Base-by-base conservation (phyloP, 257 asterid genomes). In the Gentiana straminea region DNA sequence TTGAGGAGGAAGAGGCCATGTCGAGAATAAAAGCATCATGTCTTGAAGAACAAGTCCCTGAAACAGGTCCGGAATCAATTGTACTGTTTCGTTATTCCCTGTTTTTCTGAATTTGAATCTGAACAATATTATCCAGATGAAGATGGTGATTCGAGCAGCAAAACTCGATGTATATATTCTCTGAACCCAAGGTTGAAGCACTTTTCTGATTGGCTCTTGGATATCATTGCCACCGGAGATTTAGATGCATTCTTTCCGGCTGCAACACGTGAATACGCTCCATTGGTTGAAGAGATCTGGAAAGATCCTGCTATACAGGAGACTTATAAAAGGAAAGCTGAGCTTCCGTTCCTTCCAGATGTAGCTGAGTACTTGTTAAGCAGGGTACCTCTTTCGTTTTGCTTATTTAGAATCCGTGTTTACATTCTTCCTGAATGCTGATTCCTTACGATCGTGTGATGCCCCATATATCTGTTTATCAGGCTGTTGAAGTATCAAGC, bases 401-500 rank as follows among this genome's bases (percentile, higher is more conserved):
- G 35, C 51, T 7, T 39, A 33, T 12, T 10, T 3, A 10, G 4
- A 15, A 47, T 13, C 50, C 13, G n/a, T 55, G 2, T 47, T 12
- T 47, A 38, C 7, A 5, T 10, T 38, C 61, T 24, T 44, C n/a
- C 35, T 52, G 2, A 13, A 35, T 53, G 44, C 8, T 39, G 44
- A 7, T 39, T 39, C 44, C 7, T 39, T 39, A 7, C 7, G 7
- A 39, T 3, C 6, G 6, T 39, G 44, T 41, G 46, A 41, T 41
- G 9, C 46, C 46, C 46, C 24, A 24, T 0, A 41, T 5, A 41
- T 41, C 9, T 41, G 46, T 41, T 41, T 10, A 41, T 41, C 53
- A 91, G 98, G 98, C 95, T 13, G 96, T 91, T 64, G 96, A 84
- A 71, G 79, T 91, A 72, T 91, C 96, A 15, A 87, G 96, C 81